phyloP scores from a whole-genome alignment of 306 rosid genomes.

The Malus orientalis region DNA sequence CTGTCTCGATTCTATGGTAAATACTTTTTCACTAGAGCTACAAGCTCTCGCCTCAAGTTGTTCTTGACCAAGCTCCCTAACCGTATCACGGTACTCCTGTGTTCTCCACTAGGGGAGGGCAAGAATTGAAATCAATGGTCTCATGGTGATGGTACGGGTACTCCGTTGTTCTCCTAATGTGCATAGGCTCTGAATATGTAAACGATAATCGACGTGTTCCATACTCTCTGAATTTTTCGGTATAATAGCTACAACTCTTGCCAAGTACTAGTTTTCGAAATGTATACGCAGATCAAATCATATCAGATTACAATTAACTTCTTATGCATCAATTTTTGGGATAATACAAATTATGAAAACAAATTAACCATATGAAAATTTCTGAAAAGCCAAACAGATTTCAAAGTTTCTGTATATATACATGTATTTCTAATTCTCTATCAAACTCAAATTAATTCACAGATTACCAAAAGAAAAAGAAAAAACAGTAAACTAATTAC shows the following conservation, averaged over 20 bases:
- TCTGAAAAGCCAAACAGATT: not conserved
- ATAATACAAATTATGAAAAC: not conserved
- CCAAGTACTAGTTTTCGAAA: no score
- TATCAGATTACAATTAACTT: not conserved
- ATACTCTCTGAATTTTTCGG: no score
- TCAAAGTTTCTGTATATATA: not conserved
- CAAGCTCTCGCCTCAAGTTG: not conserved
- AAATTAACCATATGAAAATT: not conserved
- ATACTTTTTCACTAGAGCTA: not conserved
- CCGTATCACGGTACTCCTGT: not conserved
- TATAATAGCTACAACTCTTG: no score
- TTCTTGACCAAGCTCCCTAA: not conserved
- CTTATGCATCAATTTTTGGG: not conserved
- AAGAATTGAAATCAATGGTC: not conserved
- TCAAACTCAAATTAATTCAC: not conserved
- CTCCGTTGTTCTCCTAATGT: not conserved
- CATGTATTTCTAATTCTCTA: not conserved
- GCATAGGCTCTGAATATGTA: not conserved
- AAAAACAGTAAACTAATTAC: slow-evolving; percentile 23
- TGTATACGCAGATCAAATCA: not conserved
- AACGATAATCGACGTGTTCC: no score
- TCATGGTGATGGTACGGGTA: not conserved
- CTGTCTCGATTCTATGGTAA: not conserved
- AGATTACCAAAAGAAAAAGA: not conserved
- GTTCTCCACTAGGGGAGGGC: not conserved